phyloP scores from a whole-genome alignment of 1,284 basidiomycete genomes.

The Rhodotorula sp. region DNA sequence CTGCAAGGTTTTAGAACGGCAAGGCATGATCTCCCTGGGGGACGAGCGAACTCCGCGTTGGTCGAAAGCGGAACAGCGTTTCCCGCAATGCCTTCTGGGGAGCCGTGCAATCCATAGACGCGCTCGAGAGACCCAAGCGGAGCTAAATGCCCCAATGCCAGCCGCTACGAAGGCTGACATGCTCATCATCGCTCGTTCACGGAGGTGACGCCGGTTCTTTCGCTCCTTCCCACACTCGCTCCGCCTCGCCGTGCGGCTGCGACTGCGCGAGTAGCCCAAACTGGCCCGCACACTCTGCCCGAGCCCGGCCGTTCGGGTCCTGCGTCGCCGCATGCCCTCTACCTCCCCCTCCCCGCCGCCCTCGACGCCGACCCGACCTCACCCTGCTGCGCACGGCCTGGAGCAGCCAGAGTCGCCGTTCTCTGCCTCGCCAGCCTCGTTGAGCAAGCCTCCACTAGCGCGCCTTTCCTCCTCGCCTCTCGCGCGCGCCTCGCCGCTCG shows the following conservation, averaged over 20 bases:
- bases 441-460: neutral
- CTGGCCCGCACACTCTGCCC: neutral
- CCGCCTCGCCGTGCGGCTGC: neutral
- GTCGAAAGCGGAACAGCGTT: no score
- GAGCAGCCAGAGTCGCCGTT: neutral
- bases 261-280: neutral
- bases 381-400: neutral
- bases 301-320: neutral
- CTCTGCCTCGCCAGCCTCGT: neutral
- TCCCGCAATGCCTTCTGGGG: no score
- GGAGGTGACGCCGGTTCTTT: neutral
- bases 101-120: no score
- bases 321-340: neutral
- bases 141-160: no score
- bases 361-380: neutral
- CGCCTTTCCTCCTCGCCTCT: neutral
- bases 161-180: no score
- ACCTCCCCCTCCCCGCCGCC: neutral
- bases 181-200: no score
- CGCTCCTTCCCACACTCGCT: neutral
- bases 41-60: no score
- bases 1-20: no score
- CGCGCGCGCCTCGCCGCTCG: constrained; percentile 55
- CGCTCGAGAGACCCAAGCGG: no score
- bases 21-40: no score